Percentiles rank a stretch among this genome's conserved stretches.
Evolutionary conservation across 1,284 basidiomycete species (phyloP).

Genomic region (Ceraceosorus guamensis): DNA sequence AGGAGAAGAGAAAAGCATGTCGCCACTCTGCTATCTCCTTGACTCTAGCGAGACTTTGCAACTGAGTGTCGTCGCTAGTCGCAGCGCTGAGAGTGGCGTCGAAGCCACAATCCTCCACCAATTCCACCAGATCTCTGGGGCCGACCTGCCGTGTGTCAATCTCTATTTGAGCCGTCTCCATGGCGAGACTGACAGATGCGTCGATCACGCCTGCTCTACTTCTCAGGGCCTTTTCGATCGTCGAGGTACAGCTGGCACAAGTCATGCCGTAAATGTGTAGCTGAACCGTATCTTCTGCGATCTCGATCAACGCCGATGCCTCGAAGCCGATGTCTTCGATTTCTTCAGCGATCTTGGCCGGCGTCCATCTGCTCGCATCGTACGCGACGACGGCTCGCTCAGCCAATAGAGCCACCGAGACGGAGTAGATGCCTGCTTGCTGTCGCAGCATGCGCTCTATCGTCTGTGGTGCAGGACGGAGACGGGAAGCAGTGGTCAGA

Average conservation of each 20-base stretch:
- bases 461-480: slow-evolving; percentile 49
- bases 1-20: slow-evolving; percentile 66
- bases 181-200: slow-evolving; percentile 30
- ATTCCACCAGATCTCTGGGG: slow-evolving; percentile 34
- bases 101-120: slow-evolving; percentile 71
- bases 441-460: slow-evolving; percentile 83
- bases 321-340: slow-evolving; percentile 89
- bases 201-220: slow-evolving; percentile 50
- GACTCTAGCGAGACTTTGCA: slow-evolving; percentile 79
- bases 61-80: slow-evolving; percentile 73
- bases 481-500: slow-evolving; percentile 43
- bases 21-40: slow-evolving; percentile 89
- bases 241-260: slow-evolving; percentile 69
- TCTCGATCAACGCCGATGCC: slow-evolving; percentile 50
- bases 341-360: slow-evolving; percentile 64
- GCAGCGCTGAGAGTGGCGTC: slow-evolving; percentile 72
- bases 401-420: slow-evolving; percentile 87
- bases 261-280: slow-evolving; percentile 86
- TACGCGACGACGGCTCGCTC: slow-evolving; percentile 87
- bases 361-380: slow-evolving; percentile 69
- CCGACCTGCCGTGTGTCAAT: slow-evolving; percentile 29
- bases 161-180: slow-evolving; percentile 32
- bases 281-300: slow-evolving; percentile 9
- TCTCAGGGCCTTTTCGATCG: slow-evolving; percentile 71
- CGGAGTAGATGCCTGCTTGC: slow-evolving; percentile 73